phyloP scores from a whole-genome alignment of 306 rosid genomes.

The Trifolium fragiferum region DNA sequence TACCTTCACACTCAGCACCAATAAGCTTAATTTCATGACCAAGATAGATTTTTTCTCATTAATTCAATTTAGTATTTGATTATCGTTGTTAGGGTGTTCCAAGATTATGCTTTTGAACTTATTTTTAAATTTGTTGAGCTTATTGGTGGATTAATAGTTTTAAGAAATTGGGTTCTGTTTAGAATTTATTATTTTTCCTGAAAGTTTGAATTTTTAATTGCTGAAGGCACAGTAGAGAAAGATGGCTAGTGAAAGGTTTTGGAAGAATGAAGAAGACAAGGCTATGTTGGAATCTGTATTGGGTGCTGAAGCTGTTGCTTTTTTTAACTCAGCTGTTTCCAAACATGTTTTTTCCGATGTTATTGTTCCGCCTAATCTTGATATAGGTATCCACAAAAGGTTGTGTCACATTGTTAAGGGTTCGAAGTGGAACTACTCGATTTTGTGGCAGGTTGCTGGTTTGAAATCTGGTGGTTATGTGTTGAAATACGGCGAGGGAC shows the following conservation, averaged over 20 bases:
- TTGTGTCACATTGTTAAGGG: slow-evolving; percentile 68
- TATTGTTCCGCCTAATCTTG: slow-evolving; percentile 49
- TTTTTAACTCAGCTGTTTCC: slow-evolving; percentile 66
- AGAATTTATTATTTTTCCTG: background rate
- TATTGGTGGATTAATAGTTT: slow-evolving; percentile 8
- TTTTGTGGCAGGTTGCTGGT: slow-evolving; percentile 80
- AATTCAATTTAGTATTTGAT: background rate
- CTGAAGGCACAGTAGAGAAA: slow-evolving; percentile 37
- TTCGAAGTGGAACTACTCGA: slow-evolving; percentile 76
- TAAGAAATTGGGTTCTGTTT: slow-evolving; percentile 15
- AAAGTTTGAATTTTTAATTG: slow-evolving; percentile 29
- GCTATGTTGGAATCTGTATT: slow-evolving; percentile 77
- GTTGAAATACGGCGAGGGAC: slow-evolving; percentile 83
- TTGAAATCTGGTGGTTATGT: slow-evolving; percentile 79
- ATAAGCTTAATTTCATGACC: no score
- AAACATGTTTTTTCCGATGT: slow-evolving; percentile 57
- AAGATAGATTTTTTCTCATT: background rate
- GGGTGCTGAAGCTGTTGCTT: slow-evolving; percentile 80
- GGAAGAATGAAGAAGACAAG: slow-evolving; percentile 76
- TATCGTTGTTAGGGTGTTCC: slow-evolving; percentile 23
- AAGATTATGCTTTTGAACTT: slow-evolving; percentile 27
- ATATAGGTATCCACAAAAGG: slow-evolving; percentile 55
- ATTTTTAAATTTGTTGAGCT: slow-evolving; percentile 20
- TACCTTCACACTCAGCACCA: no score
- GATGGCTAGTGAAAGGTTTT: slow-evolving; percentile 75